Evolutionary conservation across 805 yeast genomes (phyloP), one percentile per base, ranked within the genome.

Genomic region (Saccharomycopsis selenospora): DNA sequence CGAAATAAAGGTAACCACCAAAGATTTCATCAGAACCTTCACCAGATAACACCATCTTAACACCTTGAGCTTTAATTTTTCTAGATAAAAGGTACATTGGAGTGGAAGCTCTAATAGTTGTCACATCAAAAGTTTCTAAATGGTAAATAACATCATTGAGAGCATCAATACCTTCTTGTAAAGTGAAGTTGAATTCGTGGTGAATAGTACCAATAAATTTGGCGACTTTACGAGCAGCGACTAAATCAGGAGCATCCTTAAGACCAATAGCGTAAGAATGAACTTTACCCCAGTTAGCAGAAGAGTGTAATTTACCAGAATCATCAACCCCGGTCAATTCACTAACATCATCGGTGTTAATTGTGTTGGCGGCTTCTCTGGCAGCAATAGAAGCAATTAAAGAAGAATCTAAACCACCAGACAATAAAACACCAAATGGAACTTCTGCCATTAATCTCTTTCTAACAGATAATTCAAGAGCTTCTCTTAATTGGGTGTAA

Each of bases 401-500:
- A 20, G 96, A 88, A 42, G 97, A 89, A 67, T 93, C 99, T 62
- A 93, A 78, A 57, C 99, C 99, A 65, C 99, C 99, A 20, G 96
- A 88, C 58, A 93, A 75, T 59, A 93, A 73, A 42, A 93, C 99
- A 72, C 99, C 99, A 68, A 87, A 93, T 49, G 99, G 98, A 54
- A 93, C 99, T 74, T 93, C 99, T 49, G 98, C 93, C 99, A 93
- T 93, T 62, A 93, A 78, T 77, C 99, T 85, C 85, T 93, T 93
- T 76, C 99, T 85, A 48, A 93, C 99, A 43, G 99, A 89, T 70
- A 84, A 71, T 69, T 93, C 99, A 65, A 93, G 77, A 44, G 86
- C 67, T 61, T 82, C 84, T 68, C 96, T 82, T 53, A 93, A 77
- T 51, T 69, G 59, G 61, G 65, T 78, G 64, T 73, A 79, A 65